A percentile compares a stretch with the other conserved stretches of the same genome.
Conservation (phyloP, 345 rosid genomes). For the Alliaria petiolata region DNA sequence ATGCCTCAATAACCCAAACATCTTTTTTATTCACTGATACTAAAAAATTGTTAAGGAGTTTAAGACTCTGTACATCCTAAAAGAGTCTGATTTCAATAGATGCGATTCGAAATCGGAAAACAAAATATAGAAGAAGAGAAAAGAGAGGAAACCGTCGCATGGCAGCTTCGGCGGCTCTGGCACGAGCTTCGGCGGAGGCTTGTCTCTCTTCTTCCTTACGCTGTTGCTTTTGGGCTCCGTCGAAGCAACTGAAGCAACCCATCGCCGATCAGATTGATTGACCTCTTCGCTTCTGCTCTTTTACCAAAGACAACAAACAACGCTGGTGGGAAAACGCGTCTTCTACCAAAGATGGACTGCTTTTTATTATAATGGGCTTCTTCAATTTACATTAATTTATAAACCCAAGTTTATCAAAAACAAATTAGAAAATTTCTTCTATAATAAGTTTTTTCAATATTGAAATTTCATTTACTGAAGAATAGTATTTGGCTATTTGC, state of each 20-base stretch:
- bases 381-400: neutral
- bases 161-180: slow-evolving; percentile 97
- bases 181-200: slow-evolving; percentile 90
- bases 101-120: neutral
- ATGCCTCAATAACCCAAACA: neutral
- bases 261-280: slow-evolving; percentile 29
- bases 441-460: too few species aligned
- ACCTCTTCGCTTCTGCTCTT: slow-evolving; percentile 18
- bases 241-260: slow-evolving; percentile 79
- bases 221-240: slow-evolving; percentile 50
- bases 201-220: slow-evolving; percentile 63
- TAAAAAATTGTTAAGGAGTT: neutral
- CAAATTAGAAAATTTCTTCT: too few species aligned
- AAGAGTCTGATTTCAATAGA: neutral
- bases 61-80: neutral
- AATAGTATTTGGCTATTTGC: too few species aligned
- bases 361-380: neutral
- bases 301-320: slow-evolving; percentile 9
- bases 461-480: too few species aligned
- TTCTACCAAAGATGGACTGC: neutral
- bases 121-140: neutral
- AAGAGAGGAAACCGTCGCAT: slow-evolving; percentile 53
- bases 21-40: neutral
- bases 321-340: slow-evolving; percentile 16
- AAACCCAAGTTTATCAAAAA: neutral